Percentiles rank a stretch among this genome's conserved stretches.
These are phyloP conservation scores for Codiaeum variegatum DNA, from an alignment of 441 rosid genomes.

Conservation along the genomic window DNA sequence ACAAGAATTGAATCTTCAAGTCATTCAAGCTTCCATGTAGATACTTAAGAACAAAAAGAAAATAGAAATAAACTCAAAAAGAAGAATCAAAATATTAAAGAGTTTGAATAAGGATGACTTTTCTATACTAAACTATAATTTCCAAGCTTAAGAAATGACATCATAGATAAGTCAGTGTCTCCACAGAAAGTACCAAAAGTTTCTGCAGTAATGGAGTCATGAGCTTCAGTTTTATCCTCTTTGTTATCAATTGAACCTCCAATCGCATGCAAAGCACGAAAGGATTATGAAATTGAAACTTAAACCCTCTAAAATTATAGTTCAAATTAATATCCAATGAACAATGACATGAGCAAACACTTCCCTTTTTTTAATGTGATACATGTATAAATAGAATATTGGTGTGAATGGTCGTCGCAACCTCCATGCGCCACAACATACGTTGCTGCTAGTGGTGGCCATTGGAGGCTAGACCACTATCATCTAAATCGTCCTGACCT, in stretches of 20 bases:
- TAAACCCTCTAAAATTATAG: constrained; percentile 46
- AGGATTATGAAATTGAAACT: constrained; percentile 30
- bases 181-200: constrained; percentile 28
- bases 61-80: constrained; percentile 9
- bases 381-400: too few relatives aligned
- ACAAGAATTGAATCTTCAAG: constrained; percentile 35
- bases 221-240: constrained; percentile 16
- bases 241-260: constrained; percentile 26
- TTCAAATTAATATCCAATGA: constrained; percentile 6
- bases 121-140: neutral
- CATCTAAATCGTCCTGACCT: too few relatives aligned
- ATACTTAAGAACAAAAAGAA: constrained; percentile 25
- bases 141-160: neutral
- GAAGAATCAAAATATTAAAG: neutral
- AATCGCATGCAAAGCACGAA: constrained; percentile 23
- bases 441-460: too few relatives aligned
- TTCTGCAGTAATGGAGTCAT: constrained; percentile 27
- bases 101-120: neutral
- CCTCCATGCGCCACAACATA: too few relatives aligned
- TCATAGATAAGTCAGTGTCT: neutral
- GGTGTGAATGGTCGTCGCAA: too few relatives aligned
- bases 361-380: too few relatives aligned
- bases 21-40: constrained; percentile 31
- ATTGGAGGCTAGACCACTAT: too few relatives aligned
- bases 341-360: neutral